Percentiles rank a stretch among this genome's conserved stretches.
Evolutionary conservation across 2,329 filamentous ascomycete species (phyloP).

Genomic region (Alternaria sp.): DNA sequence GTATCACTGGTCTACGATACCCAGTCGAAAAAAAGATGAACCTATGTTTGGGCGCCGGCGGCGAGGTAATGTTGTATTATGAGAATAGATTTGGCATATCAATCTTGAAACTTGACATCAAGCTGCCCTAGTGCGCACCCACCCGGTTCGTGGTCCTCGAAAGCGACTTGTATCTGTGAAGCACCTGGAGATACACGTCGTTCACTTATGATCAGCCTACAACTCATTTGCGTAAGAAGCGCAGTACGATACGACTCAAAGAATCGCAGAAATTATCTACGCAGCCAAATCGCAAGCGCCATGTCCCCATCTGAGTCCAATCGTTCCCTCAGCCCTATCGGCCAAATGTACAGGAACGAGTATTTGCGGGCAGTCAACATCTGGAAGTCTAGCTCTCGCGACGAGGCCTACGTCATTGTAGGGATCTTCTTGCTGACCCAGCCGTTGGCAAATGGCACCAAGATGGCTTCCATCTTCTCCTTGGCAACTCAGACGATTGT

Average conservation of each 20-base stretch:
- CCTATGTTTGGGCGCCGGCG: not conserved
- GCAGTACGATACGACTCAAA: not conserved
- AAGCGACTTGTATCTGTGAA: no score
- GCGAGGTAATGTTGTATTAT: not conserved
- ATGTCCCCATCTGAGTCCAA: not conserved
- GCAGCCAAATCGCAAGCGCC: not conserved
- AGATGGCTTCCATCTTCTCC: not conserved
- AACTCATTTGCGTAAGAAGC: not conserved
- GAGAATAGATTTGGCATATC: not conserved
- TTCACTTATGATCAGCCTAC: not conserved
- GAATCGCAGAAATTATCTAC: not conserved
- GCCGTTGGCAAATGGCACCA: not conserved
- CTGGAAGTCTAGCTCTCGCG: not conserved
- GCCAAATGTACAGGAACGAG: not conserved
- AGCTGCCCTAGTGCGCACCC: not conserved
- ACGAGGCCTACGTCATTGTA: not conserved
- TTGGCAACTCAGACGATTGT: not conserved
- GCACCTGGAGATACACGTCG: no score
- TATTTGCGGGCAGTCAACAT: not conserved
- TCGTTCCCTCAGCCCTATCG: not conserved
- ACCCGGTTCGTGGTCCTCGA: no score
- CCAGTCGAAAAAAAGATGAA: not conserved
- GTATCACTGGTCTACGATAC: constrained; percentile 2
- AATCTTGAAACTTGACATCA: not conserved
- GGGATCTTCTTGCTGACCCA: not conserved